phyloP scores from a whole-genome alignment of 441 rosid species.

The Metrosideros polymorpha region DNA sequence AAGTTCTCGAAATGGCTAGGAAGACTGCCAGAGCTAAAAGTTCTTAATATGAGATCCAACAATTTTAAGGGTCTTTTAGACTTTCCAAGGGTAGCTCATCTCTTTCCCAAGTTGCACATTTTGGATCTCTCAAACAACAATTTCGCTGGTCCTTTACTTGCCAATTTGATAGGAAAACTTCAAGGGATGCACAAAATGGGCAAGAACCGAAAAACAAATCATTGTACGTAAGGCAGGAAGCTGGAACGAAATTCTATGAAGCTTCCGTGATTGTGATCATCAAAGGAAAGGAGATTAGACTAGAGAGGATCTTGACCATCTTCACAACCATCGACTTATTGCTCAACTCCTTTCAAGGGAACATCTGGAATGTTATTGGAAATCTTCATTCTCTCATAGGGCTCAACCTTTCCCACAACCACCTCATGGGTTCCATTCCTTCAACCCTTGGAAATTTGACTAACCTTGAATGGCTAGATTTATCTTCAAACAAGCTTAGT shows the following conservation, averaged over 20 bases:
- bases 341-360: neutral
- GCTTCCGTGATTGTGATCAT: neutral
- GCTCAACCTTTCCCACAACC: neutral
- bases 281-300: neutral
- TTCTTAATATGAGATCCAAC: neutral
- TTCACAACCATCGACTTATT: neutral
- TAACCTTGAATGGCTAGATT: neutral
- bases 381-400: neutral
- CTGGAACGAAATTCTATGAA: accelerated
- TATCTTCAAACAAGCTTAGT: neutral
- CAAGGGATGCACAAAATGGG: neutral
- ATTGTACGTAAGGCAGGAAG: neutral
- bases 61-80: neutral
- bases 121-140: neutral
- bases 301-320: accelerated
- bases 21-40: neutral
- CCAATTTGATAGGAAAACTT: neutral
- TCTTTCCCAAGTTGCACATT: neutral
- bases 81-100: neutral
- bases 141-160: neutral
- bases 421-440: neutral
- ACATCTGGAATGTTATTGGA: neutral
- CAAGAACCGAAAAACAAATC: neutral
- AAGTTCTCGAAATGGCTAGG: neutral
- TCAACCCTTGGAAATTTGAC: neutral